These are phyloP conservation scores for Colletotrichum sublineola DNA, from an alignment of 2,329 filamentous ascomycete species.

Conservation along the genomic window DNA sequence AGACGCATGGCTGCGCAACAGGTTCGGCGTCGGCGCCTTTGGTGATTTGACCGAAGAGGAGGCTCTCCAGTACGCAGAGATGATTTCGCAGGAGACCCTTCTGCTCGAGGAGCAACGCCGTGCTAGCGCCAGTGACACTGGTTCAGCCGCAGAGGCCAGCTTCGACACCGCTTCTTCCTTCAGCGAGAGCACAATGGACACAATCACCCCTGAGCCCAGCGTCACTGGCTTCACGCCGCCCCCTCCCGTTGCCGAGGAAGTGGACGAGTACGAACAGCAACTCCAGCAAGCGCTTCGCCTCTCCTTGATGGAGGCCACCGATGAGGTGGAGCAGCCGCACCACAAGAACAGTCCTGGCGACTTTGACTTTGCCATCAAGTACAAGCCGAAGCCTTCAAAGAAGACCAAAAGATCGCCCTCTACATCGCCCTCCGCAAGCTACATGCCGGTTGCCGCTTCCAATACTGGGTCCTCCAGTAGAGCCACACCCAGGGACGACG, in stretches of 20 bases:
- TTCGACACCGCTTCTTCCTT: constrained; percentile 59
- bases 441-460: constrained; percentile 47
- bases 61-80: constrained; percentile 73
- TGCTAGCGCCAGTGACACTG: constrained; percentile 62
- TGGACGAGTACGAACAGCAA: constrained; percentile 70
- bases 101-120: constrained; percentile 69
- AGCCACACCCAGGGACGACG: constrained; percentile 59
- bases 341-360: constrained; percentile 61
- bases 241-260: constrained; percentile 53
- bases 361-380: constrained; percentile 65
- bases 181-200: constrained; percentile 59
- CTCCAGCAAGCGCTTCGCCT: constrained; percentile 74
- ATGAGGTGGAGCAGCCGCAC: constrained; percentile 61
- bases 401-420: constrained; percentile 56
- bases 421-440: constrained; percentile 53
- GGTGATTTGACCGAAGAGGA: constrained; percentile 76
- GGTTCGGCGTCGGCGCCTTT: constrained; percentile 85
- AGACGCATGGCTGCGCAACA: constrained; percentile 76
- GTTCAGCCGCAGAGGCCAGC: constrained; percentile 63
- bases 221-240: constrained; percentile 57
- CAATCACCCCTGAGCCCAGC: constrained; percentile 69
- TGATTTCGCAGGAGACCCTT: constrained; percentile 74
- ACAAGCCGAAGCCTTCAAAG: constrained; percentile 58
- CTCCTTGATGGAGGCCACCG: constrained; percentile 69
- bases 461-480: constrained; percentile 31